phyloP scores from a whole-genome alignment of 2,329 filamentous ascomycete species.

The Plectosphaerella sp. region DNA sequence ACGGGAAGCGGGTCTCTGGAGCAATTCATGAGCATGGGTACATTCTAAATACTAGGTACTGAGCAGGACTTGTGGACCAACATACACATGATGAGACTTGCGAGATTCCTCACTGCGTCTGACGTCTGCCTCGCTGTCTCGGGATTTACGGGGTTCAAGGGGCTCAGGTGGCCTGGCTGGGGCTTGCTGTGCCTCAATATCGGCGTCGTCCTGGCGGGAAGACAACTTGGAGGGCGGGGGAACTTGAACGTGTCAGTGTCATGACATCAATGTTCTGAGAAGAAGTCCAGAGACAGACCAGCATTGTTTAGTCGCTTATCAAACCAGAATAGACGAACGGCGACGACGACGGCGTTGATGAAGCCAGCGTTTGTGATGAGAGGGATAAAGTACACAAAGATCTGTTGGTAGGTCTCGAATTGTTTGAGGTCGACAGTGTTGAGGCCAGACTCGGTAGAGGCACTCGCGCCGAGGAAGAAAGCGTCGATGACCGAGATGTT shows the following conservation, averaged over 20 bases:
- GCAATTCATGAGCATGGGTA: no score
- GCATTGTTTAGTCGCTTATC: slow-evolving; percentile 35
- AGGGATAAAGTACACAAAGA: slow-evolving; percentile 45
- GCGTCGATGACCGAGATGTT: slow-evolving; percentile 39
- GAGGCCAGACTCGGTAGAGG: slow-evolving; percentile 44
- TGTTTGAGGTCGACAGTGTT: slow-evolving; percentile 46
- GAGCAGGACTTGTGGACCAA: no score
- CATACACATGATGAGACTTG: no score
- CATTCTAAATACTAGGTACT: no score
- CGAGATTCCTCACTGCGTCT: no score
- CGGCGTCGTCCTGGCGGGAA: neutral
- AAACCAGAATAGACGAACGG: slow-evolving; percentile 45
- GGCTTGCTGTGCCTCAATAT: neutral
- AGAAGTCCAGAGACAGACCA: slow-evolving; percentile 14
- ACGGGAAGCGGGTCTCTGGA: no score
- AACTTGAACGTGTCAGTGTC: neutral
- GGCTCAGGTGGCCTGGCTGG: no score
- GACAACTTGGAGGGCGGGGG: slow-evolving; percentile 1
- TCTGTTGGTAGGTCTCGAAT: slow-evolving; percentile 44
- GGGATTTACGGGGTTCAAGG: no score
- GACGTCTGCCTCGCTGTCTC: no score
- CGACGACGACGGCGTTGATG: slow-evolving; percentile 43
- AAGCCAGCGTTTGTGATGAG: slow-evolving; percentile 43
- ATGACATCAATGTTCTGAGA: neutral
- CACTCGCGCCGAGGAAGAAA: slow-evolving; percentile 45